These are phyloP conservation scores for Thermothelomyces thermophilus DNA, from an alignment of 2,329 filamentous ascomycete genomes.

Conservation along the genomic window DNA sequence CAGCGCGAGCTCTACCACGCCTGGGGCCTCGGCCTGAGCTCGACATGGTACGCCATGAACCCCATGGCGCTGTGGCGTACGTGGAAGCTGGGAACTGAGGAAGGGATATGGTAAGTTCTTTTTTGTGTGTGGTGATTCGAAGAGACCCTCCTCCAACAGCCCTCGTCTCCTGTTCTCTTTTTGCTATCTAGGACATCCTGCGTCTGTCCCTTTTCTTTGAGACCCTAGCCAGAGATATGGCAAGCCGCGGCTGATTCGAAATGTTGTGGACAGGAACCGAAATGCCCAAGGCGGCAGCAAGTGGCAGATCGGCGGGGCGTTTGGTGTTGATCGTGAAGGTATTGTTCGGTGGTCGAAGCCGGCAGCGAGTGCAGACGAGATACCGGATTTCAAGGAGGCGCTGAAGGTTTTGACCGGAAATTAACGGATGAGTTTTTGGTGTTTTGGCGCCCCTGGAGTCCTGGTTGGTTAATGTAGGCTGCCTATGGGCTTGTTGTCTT, in stretches of 20 bases:
- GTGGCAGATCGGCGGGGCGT: slow-evolving; percentile 64
- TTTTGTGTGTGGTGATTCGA: too few relatives aligned
- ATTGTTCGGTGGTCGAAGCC: slow-evolving; percentile 46
- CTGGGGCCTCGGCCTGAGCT: slow-evolving; percentile 59
- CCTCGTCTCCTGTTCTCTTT: neutral
- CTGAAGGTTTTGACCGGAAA: slow-evolving; percentile 5
- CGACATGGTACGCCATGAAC: slow-evolving; percentile 56
- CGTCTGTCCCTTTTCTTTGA: neutral
- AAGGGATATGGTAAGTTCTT: slow-evolving; percentile 50
- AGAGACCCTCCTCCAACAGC: neutral
- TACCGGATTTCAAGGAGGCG: slow-evolving; percentile 14
- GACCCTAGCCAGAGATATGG: too few relatives aligned
- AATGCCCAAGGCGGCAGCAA: slow-evolving; percentile 51
- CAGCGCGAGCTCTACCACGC: slow-evolving; percentile 53
- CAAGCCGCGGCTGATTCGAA: neutral
- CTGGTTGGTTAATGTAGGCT: neutral
- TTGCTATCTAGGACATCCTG: neutral
- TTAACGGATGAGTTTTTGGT: neutral
- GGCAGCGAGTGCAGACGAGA: slow-evolving; percentile 35
- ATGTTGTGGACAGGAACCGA: slow-evolving; percentile 5
- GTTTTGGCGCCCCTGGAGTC: neutral
- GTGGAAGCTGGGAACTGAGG: slow-evolving; percentile 50
- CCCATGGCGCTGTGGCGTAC: slow-evolving; percentile 52
- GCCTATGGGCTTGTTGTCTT: too few relatives aligned
- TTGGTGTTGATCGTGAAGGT: slow-evolving; percentile 50